Percentiles rank a stretch among this genome's conserved stretches.
phyloP scores from a whole-genome alignment of 2,329 filamentous ascomycete genomes.

The Alternaria metachromatica region DNA sequence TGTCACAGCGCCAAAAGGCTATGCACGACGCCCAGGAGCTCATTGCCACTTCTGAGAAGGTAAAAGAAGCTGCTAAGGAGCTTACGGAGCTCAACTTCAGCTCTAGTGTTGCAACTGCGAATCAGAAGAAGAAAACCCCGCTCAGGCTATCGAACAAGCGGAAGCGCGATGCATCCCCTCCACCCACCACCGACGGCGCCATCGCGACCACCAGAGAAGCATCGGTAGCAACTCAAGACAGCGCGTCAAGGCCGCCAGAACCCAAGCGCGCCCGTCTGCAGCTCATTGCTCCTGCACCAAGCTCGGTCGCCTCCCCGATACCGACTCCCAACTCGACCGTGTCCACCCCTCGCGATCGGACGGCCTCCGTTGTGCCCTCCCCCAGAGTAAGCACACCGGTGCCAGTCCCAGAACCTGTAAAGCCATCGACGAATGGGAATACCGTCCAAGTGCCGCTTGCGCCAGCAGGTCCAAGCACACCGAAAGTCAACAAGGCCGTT shows the following conservation, averaged over 20 bases:
- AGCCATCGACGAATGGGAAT: constrained; percentile 21
- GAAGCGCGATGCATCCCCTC: constrained; percentile 60
- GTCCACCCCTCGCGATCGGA: constrained; percentile 14
- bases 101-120: constrained; percentile 22
- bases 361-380: constrained; percentile 20
- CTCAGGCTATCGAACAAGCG: constrained; percentile 56
- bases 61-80: constrained; percentile 43
- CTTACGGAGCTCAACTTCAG: constrained; percentile 44
- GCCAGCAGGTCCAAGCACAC: constrained; percentile 50
- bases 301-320: constrained; percentile 15
- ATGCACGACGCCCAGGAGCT: constrained; percentile 48
- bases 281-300: constrained; percentile 22
- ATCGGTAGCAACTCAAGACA: constrained; percentile 38
- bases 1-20: constrained; percentile 63
- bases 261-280: constrained; percentile 39
- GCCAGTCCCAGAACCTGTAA: constrained; percentile 21
- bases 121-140: constrained; percentile 31
- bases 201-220: constrained; percentile 24
- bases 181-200: constrained; percentile 23
- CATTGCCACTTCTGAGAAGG: constrained; percentile 44
- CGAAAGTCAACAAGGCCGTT: constrained; percentile 24
- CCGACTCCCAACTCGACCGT: constrained; percentile 17
- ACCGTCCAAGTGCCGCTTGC: constrained; percentile 53
- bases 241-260: constrained; percentile 33
- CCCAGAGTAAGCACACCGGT: constrained; percentile 18